Conservation (phyloP, 2,329 filamentous ascomycete species). For the Fusarium nisikadoi region DNA sequence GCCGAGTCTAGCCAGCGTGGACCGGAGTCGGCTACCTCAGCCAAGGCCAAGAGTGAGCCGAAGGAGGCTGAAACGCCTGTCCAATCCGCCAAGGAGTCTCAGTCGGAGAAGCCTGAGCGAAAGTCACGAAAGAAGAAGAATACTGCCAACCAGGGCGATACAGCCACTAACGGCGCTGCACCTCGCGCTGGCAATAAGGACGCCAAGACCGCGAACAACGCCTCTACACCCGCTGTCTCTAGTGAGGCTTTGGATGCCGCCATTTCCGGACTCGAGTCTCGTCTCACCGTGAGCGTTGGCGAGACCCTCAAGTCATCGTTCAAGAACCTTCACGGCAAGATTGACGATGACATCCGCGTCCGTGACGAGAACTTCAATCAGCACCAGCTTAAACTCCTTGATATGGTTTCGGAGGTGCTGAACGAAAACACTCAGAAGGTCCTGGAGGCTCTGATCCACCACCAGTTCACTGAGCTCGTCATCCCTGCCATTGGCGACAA, state of each 20-base stretch:
- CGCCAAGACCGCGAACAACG: conserved; percentile 46
- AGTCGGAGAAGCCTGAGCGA: conserved; percentile 70
- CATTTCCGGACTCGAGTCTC: conserved; percentile 63
- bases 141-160: conserved; percentile 57
- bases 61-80: conserved; percentile 61
- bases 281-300: conserved; percentile 61
- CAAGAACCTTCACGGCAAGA: conserved; percentile 69
- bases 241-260: conserved; percentile 64
- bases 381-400: conserved; percentile 65
- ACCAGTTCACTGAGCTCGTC: conserved; percentile 79
- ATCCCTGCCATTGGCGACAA: conserved; percentile 78
- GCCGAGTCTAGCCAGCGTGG: conserved; percentile 47
- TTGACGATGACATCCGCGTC: conserved; percentile 70
- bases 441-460: conserved; percentile 78
- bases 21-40: conserved; percentile 47
- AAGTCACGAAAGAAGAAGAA: conserved; percentile 75
- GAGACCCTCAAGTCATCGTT: conserved; percentile 66
- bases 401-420: conserved; percentile 69
- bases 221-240: conserved; percentile 47
- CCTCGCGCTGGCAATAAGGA: conserved; percentile 51
- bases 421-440: conserved; percentile 75
- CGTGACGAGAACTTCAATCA: conserved; percentile 64
- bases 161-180: conserved; percentile 54
- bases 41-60: conserved; percentile 56
- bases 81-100: conserved; percentile 52